phyloP scores from a whole-genome alignment of 2,329 filamentous ascomycete genomes.

The Epichloe festucae region DNA sequence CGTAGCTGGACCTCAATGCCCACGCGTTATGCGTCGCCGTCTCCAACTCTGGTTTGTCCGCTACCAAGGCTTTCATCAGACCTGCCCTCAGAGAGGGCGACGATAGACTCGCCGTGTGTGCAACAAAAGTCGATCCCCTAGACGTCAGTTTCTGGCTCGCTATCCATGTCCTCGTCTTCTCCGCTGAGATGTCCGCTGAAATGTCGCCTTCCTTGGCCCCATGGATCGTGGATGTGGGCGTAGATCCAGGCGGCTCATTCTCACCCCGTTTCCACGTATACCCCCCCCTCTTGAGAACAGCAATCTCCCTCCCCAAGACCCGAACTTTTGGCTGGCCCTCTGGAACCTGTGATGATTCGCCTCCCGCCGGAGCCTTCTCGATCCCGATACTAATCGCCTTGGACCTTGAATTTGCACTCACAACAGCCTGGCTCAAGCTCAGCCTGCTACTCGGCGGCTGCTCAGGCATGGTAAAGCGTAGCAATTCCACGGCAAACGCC shows the following conservation, averaged over 20 bases:
- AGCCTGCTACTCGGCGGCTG: constrained; percentile 75
- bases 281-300: constrained; percentile 63
- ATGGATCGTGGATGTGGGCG: not conserved
- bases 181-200: constrained; percentile 7
- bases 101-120: constrained; percentile 29
- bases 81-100: constrained; percentile 28
- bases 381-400: constrained; percentile 68
- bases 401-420: constrained; percentile 65
- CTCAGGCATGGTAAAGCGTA: constrained; percentile 73
- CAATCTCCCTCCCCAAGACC: constrained; percentile 61
- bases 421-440: constrained; percentile 71
- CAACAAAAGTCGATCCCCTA: constrained; percentile 44
- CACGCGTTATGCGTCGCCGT: constrained; percentile 47
- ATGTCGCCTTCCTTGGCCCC: not conserved
- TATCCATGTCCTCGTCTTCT: constrained; percentile 29
- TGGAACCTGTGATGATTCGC: constrained; percentile 60
- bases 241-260: not conserved
- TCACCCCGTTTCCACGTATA: constrained; percentile 34
- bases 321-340: constrained; percentile 61
- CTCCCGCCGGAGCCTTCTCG: constrained; percentile 48
- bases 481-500: constrained; percentile 60
- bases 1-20: constrained; percentile 26
- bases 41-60: constrained; percentile 34
- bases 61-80: constrained; percentile 35
- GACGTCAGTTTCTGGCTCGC: constrained; percentile 37